Base-by-base conservation (phyloP, 2,329 filamentous ascomycete species). In the Thermothelomyces thermophilus region DNA sequence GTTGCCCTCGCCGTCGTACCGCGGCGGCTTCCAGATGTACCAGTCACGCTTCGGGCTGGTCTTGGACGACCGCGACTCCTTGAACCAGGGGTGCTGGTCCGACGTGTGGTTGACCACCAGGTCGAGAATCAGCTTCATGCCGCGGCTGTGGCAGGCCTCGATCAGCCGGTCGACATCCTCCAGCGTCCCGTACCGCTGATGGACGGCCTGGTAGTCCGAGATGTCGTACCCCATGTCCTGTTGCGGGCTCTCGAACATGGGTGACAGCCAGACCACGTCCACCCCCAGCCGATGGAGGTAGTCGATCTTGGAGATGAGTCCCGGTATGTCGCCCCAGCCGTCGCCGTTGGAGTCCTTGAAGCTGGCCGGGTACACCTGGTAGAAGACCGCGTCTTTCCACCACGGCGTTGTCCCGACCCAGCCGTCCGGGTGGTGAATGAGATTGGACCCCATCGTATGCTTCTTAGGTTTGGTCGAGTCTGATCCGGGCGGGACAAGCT, bases 21-120 rank as follows among this genome's bases (percentile, higher is more conserved):
- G 53, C 1, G 62, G 42, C 8, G 60, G 58, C 51, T 56, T 59
- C 62, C 63, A 65, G 47, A 65, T 64, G 52, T 65, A 65, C 64
- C 66, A 89, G 63, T 86, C 75, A 1, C 83, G 71, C 61, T 86
- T 86, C 6, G 80, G 73, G 59, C 73, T 84, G 51, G 76, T 71
- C 49, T 73, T 78, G 35, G 77, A 80, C 26, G 75, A 76, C 41
- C 79, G 71, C 2, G 81, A 84, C 60, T 86, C 76, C 40, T 77
- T 71, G 66, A 88, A 88, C 84, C 84, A 90, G 1, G 73, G 71
- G 59, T 87, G 83, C 61, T 86, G 73, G 53, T 83, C 77, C 2
- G 80, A 85, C 0, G 85, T 88, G 62, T 91, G 86, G 58, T 90
- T 90, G 51, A 90, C 77, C 3, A 90, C 86, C 2, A 90, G 70